A percentile compares a stretch with the other conserved stretches of the same genome.
Evolutionary conservation across 805 yeast species (phyloP).

Genomic region (Lachancea fermentati): DNA sequence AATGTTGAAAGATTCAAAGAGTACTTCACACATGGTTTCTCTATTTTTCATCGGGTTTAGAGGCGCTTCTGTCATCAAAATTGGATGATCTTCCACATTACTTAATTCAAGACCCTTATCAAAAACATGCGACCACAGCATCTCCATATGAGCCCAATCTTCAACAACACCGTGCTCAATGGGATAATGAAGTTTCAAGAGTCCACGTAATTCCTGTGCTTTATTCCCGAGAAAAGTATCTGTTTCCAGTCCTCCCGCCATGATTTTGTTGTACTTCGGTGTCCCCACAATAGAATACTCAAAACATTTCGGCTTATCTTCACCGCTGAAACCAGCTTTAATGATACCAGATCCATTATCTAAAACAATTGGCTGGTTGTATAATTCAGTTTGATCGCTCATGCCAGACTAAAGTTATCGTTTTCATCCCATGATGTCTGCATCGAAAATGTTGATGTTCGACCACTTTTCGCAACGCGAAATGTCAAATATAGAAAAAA

Average conservation of each 20-base stretch:
- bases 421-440: background rate
- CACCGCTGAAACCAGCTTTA: constrained; percentile 92
- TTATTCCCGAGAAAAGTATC: constrained; percentile 68
- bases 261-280: constrained; percentile 77
- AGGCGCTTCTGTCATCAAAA: constrained; percentile 85
- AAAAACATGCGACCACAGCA: constrained; percentile 67
- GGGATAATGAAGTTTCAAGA: constrained; percentile 67
- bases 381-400: constrained; percentile 24
- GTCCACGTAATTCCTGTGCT: constrained; percentile 74
- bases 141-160: constrained; percentile 85
- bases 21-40: constrained; percentile 84
- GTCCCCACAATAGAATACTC: constrained; percentile 68
- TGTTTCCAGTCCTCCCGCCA: constrained; percentile 62
- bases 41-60: constrained; percentile 79
- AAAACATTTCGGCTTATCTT: constrained; percentile 65
- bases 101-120: constrained; percentile 49
- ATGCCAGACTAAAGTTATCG: background rate
- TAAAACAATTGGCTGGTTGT: constrained; percentile 71
- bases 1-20: constrained; percentile 87
- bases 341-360: constrained; percentile 82
- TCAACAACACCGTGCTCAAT: constrained; percentile 71
- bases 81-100: constrained; percentile 75
- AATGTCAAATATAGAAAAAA: too few relatives aligned
- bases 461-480: background rate
- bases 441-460: too few relatives aligned